Base-by-base conservation (phyloP, 768 basidiomycete species). In the Leucogyrophana mollusca region DNA sequence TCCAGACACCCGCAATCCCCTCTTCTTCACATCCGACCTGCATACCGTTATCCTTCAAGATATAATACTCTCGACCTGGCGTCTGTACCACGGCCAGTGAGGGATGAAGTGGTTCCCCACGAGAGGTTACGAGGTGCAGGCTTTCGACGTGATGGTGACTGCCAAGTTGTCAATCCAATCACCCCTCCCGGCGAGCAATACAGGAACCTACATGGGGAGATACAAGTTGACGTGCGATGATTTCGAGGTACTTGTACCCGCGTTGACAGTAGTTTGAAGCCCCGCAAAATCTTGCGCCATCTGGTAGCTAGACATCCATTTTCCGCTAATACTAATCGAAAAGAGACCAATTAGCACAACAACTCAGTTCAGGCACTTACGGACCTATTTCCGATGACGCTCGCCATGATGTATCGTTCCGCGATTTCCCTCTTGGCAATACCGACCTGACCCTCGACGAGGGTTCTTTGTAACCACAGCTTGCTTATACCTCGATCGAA, bases 131-230 rank as follows among this genome's bases (percentile, higher is more conserved):
- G 54, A 90, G 82, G 60, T 90, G 85, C 4, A 88, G 64, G 56
- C 87, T 86, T 59, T 91, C 88, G 13, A 90, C 73, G 55, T 85
- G 79, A 59, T 90, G 87, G 45, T 86, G 83, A 30, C 87, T 90
- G 33, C 11, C 37, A 27, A 34, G 25, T 10, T 22, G 18, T 23
- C 25, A 16, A 37, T 16, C n/a, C 25, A 23, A 4, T 24, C 22
- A 47, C 21, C 10, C 14, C 20, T 20, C 14, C 5, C 34, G 11
- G 39, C 16, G 20, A 45, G 4, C n/a, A 30, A 39, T 34, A 13
- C 24, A 4, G 22, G 47, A n/a, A 62, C 79, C 43, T 57, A 87
- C 87, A 72, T 73, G 4, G 88, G 83, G 32, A 89, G 65, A 58
- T 80, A 90, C 46, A 91, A 58, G 53, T 79, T 78, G 11, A 85